Evolutionary conservation across 2,329 filamentous ascomycete genomes (phyloP), one percentile per base, ranked within the genome.

Genomic region (Alternaria burnsii): DNA sequence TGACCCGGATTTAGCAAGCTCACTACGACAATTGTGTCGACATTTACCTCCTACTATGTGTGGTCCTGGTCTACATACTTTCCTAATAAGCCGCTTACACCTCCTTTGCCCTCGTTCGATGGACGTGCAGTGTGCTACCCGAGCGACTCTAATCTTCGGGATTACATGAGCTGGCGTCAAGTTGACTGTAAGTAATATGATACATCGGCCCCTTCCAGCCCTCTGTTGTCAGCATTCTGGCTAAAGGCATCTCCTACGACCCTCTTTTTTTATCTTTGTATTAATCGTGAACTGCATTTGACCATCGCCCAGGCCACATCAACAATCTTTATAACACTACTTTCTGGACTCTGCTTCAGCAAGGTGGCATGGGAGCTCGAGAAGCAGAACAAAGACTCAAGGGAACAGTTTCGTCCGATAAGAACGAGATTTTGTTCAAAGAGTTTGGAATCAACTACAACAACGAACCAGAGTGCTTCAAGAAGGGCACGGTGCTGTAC

Each of bases 251-350:
- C 40, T 24, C 24, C 11, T 20, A 16, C 24, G 5, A n/a, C 11
- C 32, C 24, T 54, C n/a, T 58, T 34, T n/a, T n/a, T 22, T 32
- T 8, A 26, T 26, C 52, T 38, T n/a, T n/a, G 5, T 46, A 14
- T 40, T 41, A 26, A 30, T 38, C 16, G 16, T 26, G 11, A 18
- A 34, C 10, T 36, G 20, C 11, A 20, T 47, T 43, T 55, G 52
- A 55, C 42, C 30, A 10, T 50, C 40, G 12, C 43, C 70, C 61
- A 94, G 92, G 92, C 67, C 95, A 99, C 76, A 97, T 99, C 71
- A 99, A 99, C 79, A 99, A 99, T 73, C 86, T 99, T 5, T 99
- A 97, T 80, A 99, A 99, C 77, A 99, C 95, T 0, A 92, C 93
- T 0, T 98, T 98, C 78, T 99, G 95, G 95, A 84, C 90, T 1